Percentiles rank a stretch among this genome's conserved stretches.
phyloP scores from a whole-genome alignment of 1,284 basidiomycete genomes.

The Leccinum solheimii region DNA sequence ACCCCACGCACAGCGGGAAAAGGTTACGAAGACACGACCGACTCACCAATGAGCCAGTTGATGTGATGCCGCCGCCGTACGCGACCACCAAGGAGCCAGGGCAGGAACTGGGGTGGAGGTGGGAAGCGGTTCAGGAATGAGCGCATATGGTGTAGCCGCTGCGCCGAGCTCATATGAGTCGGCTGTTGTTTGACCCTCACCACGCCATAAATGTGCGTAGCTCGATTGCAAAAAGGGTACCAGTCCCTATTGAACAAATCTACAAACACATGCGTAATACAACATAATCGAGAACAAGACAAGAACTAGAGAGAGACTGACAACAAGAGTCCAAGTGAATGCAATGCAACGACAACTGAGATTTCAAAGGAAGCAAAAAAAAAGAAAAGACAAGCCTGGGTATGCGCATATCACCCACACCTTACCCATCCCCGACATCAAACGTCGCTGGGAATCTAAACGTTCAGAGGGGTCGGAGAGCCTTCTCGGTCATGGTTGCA shows the following conservation, averaged over 20 bases:
- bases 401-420: conserved; percentile 4
- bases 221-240: conserved; percentile 17
- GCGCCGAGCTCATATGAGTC: not conserved
- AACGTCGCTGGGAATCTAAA: not conserved
- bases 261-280: conserved; percentile 23
- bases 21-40: not conserved
- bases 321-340: conserved; percentile 21
- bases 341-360: conserved; percentile 25
- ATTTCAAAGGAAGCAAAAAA: not conserved
- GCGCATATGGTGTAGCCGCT: not conserved
- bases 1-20: too few relatives aligned
- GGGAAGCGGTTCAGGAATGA: conserved; percentile 14
- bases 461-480: conserved; percentile 26
- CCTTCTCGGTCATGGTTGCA: conserved; percentile 34
- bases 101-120: conserved; percentile 15
- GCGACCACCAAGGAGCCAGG: conserved; percentile 22
- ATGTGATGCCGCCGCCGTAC: not conserved
- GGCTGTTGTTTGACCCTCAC: not conserved
- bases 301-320: conserved; percentile 6
- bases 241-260: conserved; percentile 25
- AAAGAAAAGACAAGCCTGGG: conserved; percentile 1
- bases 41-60: conserved; percentile 24
- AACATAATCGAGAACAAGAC: conserved; percentile 7
- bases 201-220: not conserved
- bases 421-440: not conserved